Conservation (phyloP, 768 basidiomycete species). For the Gymnopilus junonius region DNA sequence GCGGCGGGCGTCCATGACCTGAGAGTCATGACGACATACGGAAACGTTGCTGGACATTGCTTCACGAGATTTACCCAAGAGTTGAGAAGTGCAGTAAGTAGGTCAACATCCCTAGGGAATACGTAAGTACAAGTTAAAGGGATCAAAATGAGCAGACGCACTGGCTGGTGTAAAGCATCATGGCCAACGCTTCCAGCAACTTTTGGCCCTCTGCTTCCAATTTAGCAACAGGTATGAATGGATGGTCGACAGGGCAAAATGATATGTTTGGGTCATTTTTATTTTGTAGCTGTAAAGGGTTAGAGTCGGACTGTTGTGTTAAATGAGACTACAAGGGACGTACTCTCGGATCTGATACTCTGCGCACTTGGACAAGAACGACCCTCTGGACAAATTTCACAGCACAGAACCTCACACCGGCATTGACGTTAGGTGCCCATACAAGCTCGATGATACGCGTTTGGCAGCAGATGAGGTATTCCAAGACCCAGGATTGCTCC, state of each 20-base stretch:
- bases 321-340: constrained; percentile 19
- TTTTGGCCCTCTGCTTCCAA: constrained; percentile 87
- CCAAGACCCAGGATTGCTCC: constrained; percentile 74
- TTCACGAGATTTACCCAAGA: constrained; percentile 82
- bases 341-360: constrained; percentile 91
- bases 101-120: constrained; percentile 67
- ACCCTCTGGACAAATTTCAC: constrained; percentile 94
- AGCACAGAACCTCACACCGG: constrained; percentile 77
- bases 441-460: constrained; percentile 73
- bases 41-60: constrained; percentile 72
- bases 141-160: constrained; percentile 45
- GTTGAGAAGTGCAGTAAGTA: constrained; percentile 87
- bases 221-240: constrained; percentile 75
- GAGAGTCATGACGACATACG: constrained; percentile 74
- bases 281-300: constrained; percentile 71
- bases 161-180: constrained; percentile 78
- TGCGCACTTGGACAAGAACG: constrained; percentile 89
- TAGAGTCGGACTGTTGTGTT: constrained; percentile 13
- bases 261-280: constrained; percentile 88
- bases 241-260: constrained; percentile 84
- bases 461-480: constrained; percentile 70
- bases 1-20: constrained; percentile 83
- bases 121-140: not conserved
- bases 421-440: constrained; percentile 53
- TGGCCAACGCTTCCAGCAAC: constrained; percentile 77